Conservation (phyloP, 2,329 filamentous ascomycete genomes). For the Exophiala sp. region DNA sequence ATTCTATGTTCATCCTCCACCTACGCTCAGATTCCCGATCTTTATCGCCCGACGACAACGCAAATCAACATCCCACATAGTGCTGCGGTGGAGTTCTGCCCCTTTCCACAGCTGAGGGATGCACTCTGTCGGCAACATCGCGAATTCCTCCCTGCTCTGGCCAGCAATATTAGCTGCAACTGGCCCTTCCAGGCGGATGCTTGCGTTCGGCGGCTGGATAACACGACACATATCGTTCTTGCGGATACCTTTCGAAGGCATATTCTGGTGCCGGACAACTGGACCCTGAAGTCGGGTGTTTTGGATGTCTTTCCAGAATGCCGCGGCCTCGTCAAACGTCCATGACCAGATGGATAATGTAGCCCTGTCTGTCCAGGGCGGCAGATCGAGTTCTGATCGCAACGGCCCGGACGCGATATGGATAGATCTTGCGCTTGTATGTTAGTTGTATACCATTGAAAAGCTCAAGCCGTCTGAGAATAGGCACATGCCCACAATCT, state of each 20-base stretch:
- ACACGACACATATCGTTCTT: constrained; percentile 1
- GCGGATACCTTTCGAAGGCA: constrained; percentile 4
- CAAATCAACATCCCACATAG: constrained; percentile 7
- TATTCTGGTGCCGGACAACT: constrained; percentile 1
- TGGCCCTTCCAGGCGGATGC: background rate
- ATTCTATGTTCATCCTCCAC: constrained; percentile 6
- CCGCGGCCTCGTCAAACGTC: constrained; percentile 2
- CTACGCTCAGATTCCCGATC: constrained; percentile 4
- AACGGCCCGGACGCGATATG: too few relatives aligned
- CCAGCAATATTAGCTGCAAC: constrained; percentile 8
- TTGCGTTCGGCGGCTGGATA: background rate
- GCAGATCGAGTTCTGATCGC: too few relatives aligned
- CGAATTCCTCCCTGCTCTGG: constrained; percentile 2
- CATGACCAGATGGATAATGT: too few relatives aligned
- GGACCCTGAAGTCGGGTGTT: constrained; percentile 1
- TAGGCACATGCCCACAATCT: too few relatives aligned
- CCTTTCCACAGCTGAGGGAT: constrained; percentile 7
- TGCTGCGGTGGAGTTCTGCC: constrained; percentile 8
- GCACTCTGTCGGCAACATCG: constrained; percentile 7
- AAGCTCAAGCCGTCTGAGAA: too few relatives aligned
- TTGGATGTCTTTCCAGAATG: constrained; percentile 9
- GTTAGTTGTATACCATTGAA: too few relatives aligned
- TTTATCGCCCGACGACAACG: constrained; percentile 4
- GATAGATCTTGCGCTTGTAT: too few relatives aligned
- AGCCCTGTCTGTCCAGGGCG: too few relatives aligned